Base-by-base conservation (phyloP, 2,329 filamentous ascomycete species). In the Fusarium aywerte region DNA sequence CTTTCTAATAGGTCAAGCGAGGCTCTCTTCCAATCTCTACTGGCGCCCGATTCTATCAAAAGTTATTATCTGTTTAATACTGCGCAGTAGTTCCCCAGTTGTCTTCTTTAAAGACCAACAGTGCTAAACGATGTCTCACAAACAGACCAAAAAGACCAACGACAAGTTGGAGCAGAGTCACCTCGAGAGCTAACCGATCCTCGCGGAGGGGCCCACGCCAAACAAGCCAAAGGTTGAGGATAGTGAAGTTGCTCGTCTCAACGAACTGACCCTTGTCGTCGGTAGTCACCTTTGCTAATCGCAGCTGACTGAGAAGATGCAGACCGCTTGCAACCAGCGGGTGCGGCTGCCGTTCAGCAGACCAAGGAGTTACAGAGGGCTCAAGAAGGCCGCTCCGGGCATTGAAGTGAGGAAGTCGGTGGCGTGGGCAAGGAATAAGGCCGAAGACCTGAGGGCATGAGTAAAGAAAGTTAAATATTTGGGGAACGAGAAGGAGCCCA, bases 381-480 rank as follows among this genome's bases (percentile, higher is more conserved):
- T 98, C 94, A 68, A 98, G 84, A 20, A 97, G 82, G 11, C 93
- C 94, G 5, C 92, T 93, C 58, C 91, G 86, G 50, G 90, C 87
- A 78, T 97, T 97, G 85, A 97, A 97, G 58, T 87, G 89, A 20
- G 96, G 96, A 39, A 99, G 84, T 63, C 96, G 89, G 81, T 99
- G 96, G 72, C 96, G 89, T 31, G 96, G 96, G 76, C 96, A 99
- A 16, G 94, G 94, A 49, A 99, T 86, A 38, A 99, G 76, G 55
- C 91, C 90, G 78, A 97, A 97, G 48, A 99, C 85, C 77, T 99
- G 96, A 7, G 96, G 96, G 2, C 87, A 88, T 36, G 94, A 97
- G 82, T 98, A 99, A 69, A 95, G 76, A 76, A 98, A 98, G 82
- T 99, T 99, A 86, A 96, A 93, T 73, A 96, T 91, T 80, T 99